Evolutionary conservation across 2,329 filamentous ascomycete species (phyloP).

Genomic region (Cryphonectria japonica): DNA sequence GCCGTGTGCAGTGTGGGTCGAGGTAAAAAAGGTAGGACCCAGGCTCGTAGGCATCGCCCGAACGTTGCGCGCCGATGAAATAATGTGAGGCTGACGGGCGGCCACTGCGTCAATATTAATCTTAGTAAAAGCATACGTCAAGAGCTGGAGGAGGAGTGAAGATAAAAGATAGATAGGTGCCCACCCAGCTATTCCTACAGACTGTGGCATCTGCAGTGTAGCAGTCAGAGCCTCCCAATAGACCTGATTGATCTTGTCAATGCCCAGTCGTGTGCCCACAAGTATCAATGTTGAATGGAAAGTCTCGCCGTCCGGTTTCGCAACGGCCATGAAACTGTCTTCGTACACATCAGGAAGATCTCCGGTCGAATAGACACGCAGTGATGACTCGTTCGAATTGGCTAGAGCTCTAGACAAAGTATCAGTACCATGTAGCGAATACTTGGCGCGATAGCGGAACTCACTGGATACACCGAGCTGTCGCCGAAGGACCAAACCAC

Average conservation of each 20-base stretch:
- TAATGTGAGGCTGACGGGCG: constrained; percentile 84
- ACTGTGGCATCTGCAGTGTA: constrained; percentile 83
- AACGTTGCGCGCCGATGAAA: constrained; percentile 56
- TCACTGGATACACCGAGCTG: constrained; percentile 90
- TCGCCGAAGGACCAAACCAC: constrained; percentile 98
- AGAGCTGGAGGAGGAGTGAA: background rate
- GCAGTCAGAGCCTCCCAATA: constrained; percentile 94
- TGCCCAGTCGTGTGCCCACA: constrained; percentile 85
- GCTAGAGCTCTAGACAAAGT: constrained; percentile 67
- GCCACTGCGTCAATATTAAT: constrained; percentile 59
- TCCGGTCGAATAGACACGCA: constrained; percentile 86
- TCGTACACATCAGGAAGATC: constrained; percentile 93
- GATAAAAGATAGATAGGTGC: constrained; percentile 33
- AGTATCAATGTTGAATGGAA: constrained; percentile 89
- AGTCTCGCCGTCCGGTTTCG: constrained; percentile 64
- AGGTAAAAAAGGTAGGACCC: constrained; percentile 89
- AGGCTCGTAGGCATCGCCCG: constrained; percentile 37
- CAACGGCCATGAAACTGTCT: constrained; percentile 80
- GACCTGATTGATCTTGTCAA: constrained; percentile 90
- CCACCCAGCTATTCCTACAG: constrained; percentile 94
- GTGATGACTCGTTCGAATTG: constrained; percentile 63
- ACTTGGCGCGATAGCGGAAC: constrained; percentile 38
- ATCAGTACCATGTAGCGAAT: constrained; percentile 10
- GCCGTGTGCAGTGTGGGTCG: constrained; percentile 86
- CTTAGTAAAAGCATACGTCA: constrained; percentile 12